Evolutionary conservation across 2,329 filamentous ascomycete species (phyloP).

Genomic region (Ceratocystiopsis minuta): DNA sequence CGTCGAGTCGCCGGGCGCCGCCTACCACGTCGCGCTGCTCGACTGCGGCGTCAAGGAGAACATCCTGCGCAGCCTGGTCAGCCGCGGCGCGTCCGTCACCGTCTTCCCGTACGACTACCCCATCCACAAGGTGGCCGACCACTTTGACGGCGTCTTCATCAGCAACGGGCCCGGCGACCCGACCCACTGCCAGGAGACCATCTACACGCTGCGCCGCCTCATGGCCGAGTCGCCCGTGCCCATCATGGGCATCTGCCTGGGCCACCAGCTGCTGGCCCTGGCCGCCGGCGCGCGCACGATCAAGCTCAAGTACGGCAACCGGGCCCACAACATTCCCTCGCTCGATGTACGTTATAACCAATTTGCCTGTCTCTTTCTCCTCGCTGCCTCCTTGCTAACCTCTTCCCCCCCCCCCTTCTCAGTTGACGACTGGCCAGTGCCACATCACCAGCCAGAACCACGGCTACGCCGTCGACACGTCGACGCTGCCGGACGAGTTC

Average conservation of each 20-base stretch:
- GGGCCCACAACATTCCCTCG: constrained; percentile 94
- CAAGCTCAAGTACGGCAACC: constrained; percentile 98
- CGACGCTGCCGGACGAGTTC: constrained; percentile 69
- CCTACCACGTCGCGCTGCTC: constrained; percentile 81
- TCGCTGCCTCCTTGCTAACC: background rate
- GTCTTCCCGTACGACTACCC: constrained; percentile 94
- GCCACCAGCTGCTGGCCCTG: constrained; percentile 86
- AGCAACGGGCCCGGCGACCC: constrained; percentile 97
- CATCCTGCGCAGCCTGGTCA: constrained; percentile 86
- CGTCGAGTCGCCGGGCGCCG: constrained; percentile 65
- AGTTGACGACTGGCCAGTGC: constrained; percentile 85
- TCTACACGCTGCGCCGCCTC: constrained; percentile 76
- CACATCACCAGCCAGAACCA: constrained; percentile 99
- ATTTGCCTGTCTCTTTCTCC: background rate
- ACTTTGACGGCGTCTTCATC: constrained; percentile 98
- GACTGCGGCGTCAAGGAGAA: constrained; percentile 99
- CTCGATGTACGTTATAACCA: too few species aligned
- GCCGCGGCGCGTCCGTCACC: constrained; percentile 78
- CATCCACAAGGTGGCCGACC: constrained; percentile 92
- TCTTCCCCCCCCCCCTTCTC: too few species aligned
- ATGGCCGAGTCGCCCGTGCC: constrained; percentile 85
- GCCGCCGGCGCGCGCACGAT: constrained; percentile 76
- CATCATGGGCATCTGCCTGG: constrained; percentile 94
- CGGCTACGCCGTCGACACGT: constrained; percentile 82
- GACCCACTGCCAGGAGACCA: constrained; percentile 86